These are phyloP conservation scores for Penicillium frequentans DNA, from an alignment of 2,329 filamentous ascomycete genomes.

Conservation along the genomic window DNA sequence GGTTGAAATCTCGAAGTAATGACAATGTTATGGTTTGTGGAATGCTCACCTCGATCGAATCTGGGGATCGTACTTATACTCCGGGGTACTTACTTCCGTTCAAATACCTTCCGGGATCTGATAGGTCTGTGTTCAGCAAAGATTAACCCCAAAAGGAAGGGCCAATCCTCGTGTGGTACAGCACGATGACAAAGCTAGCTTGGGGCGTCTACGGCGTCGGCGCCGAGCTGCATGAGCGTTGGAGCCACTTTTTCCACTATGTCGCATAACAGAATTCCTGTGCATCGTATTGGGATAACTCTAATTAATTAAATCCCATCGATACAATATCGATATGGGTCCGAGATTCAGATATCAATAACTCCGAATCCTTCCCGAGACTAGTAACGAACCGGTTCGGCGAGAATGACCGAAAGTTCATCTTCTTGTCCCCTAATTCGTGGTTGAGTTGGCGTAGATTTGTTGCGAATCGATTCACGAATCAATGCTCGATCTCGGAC, in stretches of 20 bases:
- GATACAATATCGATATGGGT: background rate
- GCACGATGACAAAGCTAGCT: background rate
- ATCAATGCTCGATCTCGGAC: background rate
- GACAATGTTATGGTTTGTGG: background rate
- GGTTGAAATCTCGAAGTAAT: background rate
- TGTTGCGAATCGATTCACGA: background rate
- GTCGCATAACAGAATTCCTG: background rate
- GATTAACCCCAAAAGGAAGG: background rate
- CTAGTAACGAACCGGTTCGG: background rate
- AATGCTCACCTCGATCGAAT: background rate
- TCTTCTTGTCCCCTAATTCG: background rate
- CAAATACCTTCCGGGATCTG: background rate
- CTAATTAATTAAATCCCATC: background rate
- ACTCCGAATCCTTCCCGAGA: background rate
- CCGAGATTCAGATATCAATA: background rate
- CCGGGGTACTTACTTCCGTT: background rate
- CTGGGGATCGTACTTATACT: background rate
- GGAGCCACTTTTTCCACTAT: background rate
- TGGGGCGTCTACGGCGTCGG: background rate
- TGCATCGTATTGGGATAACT: background rate
- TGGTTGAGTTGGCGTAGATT: background rate
- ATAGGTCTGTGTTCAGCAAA: background rate
- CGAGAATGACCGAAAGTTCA: background rate
- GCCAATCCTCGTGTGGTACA: background rate
- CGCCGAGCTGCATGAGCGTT: conserved; percentile 5